Evolutionary conservation across 257 asterid genomes (phyloP), one percentile per base, ranked within the genome.

Genomic region (Gentiana dahurica): DNA sequence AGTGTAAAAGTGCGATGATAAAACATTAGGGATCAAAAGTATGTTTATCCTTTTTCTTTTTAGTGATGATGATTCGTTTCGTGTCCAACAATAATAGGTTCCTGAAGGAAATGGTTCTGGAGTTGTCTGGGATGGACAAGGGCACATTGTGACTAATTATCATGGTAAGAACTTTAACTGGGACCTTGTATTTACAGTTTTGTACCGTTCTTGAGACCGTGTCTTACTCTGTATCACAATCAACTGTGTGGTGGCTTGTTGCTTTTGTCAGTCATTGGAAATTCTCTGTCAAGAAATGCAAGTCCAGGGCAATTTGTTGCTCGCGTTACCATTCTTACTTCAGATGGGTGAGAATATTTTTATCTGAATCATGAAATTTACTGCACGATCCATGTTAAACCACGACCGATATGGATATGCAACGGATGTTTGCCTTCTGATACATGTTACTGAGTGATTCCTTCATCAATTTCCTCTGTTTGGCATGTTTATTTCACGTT

Each of bases 31-130:
- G 24, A 24, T 24, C 24, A 24, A 24, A 24, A 24, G 24, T 24
- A 24, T 24, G 24, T 24, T 24, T 24, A 24, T 24, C 24, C 24
- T 24, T 24, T 24, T 24, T 24, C 24, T 24, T 24, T 24, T 12
- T 55, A 10, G 60, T 45, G 13, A 38, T 47, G 3, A 36, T 51
- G 46, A 39, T 58, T 9, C 10, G 39, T 61, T 64, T 37, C 12
- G 2, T 11, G 41, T 32, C 33, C 5, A 36, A 43, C 5, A 33
- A 54, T 67, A 55, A 34, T 79, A 90, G 98, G 70, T 91, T 77
- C 98, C 98, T 24, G 98, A 91, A 77, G 98, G 98, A 70, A 91
- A 91, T 77, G 97, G 97, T 47, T 90, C 97, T 0, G 97, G 97
- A 62, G 89, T 87, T 44, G 91, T 91, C 44, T 91, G 98, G 98